Evolutionary conservation across 2,329 filamentous ascomycete species (phyloP).

Genomic region (Fusarium secorum): DNA sequence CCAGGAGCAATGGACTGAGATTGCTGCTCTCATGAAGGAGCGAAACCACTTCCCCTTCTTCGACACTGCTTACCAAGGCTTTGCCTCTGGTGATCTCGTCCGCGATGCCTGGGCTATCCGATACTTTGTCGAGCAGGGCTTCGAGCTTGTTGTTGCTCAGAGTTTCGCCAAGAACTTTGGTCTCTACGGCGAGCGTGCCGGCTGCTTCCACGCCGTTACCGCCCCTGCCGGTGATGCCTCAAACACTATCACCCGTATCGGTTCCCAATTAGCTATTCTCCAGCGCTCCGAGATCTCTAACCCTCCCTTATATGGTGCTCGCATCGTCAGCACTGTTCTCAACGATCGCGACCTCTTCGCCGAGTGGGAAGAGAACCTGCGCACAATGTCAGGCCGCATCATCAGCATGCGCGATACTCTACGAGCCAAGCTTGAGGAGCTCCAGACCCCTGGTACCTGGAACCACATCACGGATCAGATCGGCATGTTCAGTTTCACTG

Average conservation of each 20-base stretch:
- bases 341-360: conserved; percentile 83
- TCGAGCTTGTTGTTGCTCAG: conserved; percentile 87
- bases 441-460: conserved; percentile 89
- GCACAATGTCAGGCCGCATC: conserved; percentile 95
- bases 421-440: conserved; percentile 80
- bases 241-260: conserved; percentile 69
- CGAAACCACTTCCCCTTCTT: conserved; percentile 97
- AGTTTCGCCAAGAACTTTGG: conserved; percentile 99
- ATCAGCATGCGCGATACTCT: conserved; percentile 86
- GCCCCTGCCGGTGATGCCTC: conserved; percentile 72
- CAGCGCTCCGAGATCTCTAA: conserved; percentile 98
- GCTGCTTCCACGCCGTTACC: conserved; percentile 94
- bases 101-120: conserved; percentile 91
- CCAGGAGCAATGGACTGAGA: conserved; percentile 90
- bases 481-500: conserved; percentile 98
- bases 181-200: conserved; percentile 94
- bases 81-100: conserved; percentile 87
- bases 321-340: conserved; percentile 83
- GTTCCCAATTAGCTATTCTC: conserved; percentile 89
- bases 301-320: conserved; percentile 91
- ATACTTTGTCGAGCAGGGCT: conserved; percentile 91
- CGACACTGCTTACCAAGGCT: conserved; percentile 97
- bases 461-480: conserved; percentile 99
- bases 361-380: conserved; percentile 92
- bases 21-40: conserved; percentile 77